Conservation (phyloP, 192 early-diverging fungal genomes). For the Coemansia sp. region DNA sequence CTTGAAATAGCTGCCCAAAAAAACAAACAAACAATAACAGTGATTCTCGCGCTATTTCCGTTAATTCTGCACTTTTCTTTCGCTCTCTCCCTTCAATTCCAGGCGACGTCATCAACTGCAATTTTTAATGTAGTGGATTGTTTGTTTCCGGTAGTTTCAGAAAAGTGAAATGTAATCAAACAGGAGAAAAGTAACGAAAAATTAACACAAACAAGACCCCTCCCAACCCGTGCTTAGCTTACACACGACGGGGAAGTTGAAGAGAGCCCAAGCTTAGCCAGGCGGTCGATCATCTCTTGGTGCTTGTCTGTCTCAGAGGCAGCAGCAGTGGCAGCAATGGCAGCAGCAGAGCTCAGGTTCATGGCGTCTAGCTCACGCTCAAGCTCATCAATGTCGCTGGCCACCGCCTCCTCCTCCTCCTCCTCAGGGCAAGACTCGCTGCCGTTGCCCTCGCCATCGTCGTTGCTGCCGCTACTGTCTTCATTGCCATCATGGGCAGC, state of each 20-base stretch:
- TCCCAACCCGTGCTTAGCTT: not conserved
- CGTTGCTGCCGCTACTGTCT: constrained; percentile 2
- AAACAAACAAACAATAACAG: not conserved
- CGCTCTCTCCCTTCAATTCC: not conserved
- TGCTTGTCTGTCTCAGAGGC: constrained; percentile 1
- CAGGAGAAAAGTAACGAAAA: not conserved
- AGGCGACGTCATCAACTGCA: not conserved
- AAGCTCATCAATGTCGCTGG: constrained; percentile 34
- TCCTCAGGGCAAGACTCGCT: not conserved
- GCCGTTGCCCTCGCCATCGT: not conserved
- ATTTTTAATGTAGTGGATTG: not conserved
- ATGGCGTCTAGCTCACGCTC: constrained; percentile 49
- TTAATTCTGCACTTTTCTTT: not conserved
- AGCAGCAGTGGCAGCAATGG: not conserved
- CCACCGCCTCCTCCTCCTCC: not conserved
- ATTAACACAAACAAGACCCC: not conserved
- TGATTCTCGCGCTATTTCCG: not conserved
- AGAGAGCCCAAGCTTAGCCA: constrained; percentile 39
- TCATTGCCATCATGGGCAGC: not conserved
- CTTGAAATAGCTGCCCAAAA: not conserved
- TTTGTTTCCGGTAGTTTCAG: not conserved
- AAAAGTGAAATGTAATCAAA: not conserved
- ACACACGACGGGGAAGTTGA: constrained; percentile 15
- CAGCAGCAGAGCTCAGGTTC: constrained; percentile 11
- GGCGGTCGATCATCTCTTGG: constrained; percentile 33